Evolutionary conservation across 2,329 filamentous ascomycete genomes (phyloP), one percentile per base, ranked within the genome.

Genomic region (Monilinia fructigena): DNA sequence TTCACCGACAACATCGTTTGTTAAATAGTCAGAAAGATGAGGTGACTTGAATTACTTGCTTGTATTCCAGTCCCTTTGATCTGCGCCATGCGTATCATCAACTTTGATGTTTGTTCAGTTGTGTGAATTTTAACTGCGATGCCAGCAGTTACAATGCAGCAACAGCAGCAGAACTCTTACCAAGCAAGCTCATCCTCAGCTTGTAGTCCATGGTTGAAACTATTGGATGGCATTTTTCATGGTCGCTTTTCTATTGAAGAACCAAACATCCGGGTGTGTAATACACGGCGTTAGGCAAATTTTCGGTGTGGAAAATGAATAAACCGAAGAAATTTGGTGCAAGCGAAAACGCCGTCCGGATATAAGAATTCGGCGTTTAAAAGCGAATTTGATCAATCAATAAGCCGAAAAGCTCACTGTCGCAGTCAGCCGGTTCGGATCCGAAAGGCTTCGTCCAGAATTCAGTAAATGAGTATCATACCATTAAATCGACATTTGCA

Each of bases 381-480:
- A 42, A 28, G 4, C 55, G 38, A 7, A 42, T 28, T 45, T 45
- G 7, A 42, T 14, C 2, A 18, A 20, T 26, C 40, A 59, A 59
- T 45, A 59, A 59, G 55, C 55, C 55, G 55, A 31, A 11, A 59
- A 31, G 40, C 55, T 47, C 55, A 28, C 55, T 45, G 55, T 58
- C 55, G 55, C 55, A 45, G 26, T 20, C n/a, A 58, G 14, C 58
- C 58, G 58, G 45, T 8, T 61, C 58, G 58, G 58, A 61, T 61
- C 58, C 58, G 58, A 61, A 47, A 47, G 55, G 28, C 18, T 16
- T 28, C 23, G 23, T 26, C 48, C 48, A 52, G n/a, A 8, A 31
- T 47, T 47, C 8, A 40, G 40, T 58, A 23, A 58, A 31, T 31
- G 18, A 31, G 18, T 2, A 45, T 45, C 55, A 58, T 20, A 14